Percentiles rank a stretch among this genome's conserved stretches.
phyloP scores from a whole-genome alignment of 768 basidiomycete species.

The Lentinula lateritia region DNA sequence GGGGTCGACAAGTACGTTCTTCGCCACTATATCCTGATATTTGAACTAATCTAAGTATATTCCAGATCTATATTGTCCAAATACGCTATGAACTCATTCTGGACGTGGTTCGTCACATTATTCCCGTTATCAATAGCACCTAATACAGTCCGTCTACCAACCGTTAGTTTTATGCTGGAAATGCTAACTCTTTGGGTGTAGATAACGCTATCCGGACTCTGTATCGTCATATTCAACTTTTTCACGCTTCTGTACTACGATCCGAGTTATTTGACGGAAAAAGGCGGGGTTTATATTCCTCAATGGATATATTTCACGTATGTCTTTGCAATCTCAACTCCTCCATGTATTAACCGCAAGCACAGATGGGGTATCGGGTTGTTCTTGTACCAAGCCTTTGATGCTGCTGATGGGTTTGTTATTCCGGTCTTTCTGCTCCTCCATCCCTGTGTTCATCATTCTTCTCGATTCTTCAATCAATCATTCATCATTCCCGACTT shows the following conservation, averaged over 20 bases:
- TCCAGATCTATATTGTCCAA: constrained; percentile 69
- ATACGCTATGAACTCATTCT: constrained; percentile 78
- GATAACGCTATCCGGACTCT: constrained; percentile 87
- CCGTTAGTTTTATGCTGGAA: not conserved
- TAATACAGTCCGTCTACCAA: constrained; percentile 62
- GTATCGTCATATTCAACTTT: constrained; percentile 80
- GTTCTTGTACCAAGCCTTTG: constrained; percentile 87
- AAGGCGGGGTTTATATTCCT: constrained; percentile 59
- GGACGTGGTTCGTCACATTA: constrained; percentile 87
- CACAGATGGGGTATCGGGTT: constrained; percentile 80
- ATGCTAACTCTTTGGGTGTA: constrained; percentile 23
- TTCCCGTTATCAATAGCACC: constrained; percentile 85
- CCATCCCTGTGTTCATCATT: not conserved
- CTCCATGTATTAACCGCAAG: too few species aligned
- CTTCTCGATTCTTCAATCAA: constrained; percentile 7
- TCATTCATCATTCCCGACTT: constrained; percentile 4
- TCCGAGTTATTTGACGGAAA: constrained; percentile 65
- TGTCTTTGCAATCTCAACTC: constrained; percentile 19
- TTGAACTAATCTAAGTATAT: not conserved
- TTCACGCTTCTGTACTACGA: constrained; percentile 80
- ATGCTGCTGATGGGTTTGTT: constrained; percentile 82
- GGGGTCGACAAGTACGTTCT: constrained; percentile 71
- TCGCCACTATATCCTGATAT: constrained; percentile 6
- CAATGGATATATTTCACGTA: constrained; percentile 90
- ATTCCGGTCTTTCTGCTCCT: too few species aligned